These are phyloP conservation scores for Lentinus polychrous DNA, from an alignment of 1,284 basidiomycete species.

Conservation along the genomic window DNA sequence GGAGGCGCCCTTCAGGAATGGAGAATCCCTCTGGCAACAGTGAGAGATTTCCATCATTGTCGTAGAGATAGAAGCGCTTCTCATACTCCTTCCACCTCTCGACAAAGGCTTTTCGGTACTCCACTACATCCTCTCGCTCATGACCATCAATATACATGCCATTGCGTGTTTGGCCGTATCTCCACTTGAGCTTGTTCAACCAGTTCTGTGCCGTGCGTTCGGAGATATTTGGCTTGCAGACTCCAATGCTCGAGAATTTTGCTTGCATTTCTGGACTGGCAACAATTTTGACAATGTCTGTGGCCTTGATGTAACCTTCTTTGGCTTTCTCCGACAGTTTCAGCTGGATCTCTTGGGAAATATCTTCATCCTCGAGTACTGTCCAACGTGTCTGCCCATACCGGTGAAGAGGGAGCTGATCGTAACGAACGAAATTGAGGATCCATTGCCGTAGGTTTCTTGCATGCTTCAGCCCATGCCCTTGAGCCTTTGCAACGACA, in stretches of 20 bases:
- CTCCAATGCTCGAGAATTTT: too few relatives aligned
- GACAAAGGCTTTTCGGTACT: constrained; percentile 20
- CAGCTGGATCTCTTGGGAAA: too few relatives aligned
- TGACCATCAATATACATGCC: constrained; percentile 29
- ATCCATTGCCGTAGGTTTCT: too few relatives aligned
- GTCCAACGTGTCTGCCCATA: too few relatives aligned
- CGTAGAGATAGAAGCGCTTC: background rate
- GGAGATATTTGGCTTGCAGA: constrained; percentile 9
- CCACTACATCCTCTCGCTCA: constrained; percentile 22
- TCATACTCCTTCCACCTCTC: constrained; percentile 13
- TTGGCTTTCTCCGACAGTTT: constrained; percentile 11
- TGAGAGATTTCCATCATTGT: background rate
- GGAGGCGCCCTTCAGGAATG: background rate
- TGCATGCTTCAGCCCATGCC: too few relatives aligned
- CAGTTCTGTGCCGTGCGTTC: constrained; percentile 21
- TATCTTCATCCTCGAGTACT: too few relatives aligned
- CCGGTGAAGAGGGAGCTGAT: too few relatives aligned
- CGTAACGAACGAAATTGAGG: too few relatives aligned
- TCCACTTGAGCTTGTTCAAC: constrained; percentile 24
- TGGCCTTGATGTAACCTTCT: too few relatives aligned
- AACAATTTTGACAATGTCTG: too few relatives aligned
- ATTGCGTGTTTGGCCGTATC: constrained; percentile 17
- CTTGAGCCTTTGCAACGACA: too few relatives aligned
- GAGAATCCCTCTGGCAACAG: background rate
- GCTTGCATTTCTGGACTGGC: too few relatives aligned